A percentile compares a stretch with the other conserved stretches of the same genome.
Conservation (phyloP, 352 stramenopile species). For the Pythium aphanidermatum region DNA sequence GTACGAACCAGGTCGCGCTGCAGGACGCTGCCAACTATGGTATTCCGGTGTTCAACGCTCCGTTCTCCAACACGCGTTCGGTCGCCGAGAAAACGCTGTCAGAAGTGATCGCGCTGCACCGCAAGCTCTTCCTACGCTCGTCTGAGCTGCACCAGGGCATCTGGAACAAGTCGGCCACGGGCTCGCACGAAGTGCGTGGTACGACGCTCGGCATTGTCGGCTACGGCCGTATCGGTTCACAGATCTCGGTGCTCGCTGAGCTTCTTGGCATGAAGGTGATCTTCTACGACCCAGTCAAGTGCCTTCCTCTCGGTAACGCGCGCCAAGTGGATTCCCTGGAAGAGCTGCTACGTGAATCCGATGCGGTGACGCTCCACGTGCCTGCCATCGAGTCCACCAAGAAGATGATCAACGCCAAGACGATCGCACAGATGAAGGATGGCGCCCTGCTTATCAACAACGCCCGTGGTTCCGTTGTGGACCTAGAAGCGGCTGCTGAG, state of each 20-base stretch:
- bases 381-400: conserved; percentile 91
- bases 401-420: conserved; percentile 90
- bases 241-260: conserved; percentile 76
- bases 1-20: conserved; percentile 77
- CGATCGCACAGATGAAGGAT: conserved; percentile 88
- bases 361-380: conserved; percentile 95
- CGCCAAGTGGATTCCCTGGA: conserved; percentile 83
- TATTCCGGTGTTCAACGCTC: conserved; percentile 81
- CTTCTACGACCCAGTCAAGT: conserved; percentile 91
- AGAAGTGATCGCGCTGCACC: conserved; percentile 76
- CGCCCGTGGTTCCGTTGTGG: conserved; percentile 92
- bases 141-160: conserved; percentile 68
- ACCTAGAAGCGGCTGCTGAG: conserved; percentile 89
- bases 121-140: conserved; percentile 77
- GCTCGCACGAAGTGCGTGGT: conserved; percentile 73
- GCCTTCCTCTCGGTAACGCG: conserved; percentile 60
- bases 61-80: conserved; percentile 84
- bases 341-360: conserved; percentile 75
- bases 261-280: conserved; percentile 93
- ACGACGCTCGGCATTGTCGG: conserved; percentile 77
- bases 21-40: conserved; percentile 44
- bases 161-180: conserved; percentile 77
- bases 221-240: conserved; percentile 78
- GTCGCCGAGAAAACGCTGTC: conserved; percentile 81
- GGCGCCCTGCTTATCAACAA: conserved; percentile 94